Conservation (phyloP, 2,329 filamentous ascomycete genomes). For the Niveomyces coronatus region DNA sequence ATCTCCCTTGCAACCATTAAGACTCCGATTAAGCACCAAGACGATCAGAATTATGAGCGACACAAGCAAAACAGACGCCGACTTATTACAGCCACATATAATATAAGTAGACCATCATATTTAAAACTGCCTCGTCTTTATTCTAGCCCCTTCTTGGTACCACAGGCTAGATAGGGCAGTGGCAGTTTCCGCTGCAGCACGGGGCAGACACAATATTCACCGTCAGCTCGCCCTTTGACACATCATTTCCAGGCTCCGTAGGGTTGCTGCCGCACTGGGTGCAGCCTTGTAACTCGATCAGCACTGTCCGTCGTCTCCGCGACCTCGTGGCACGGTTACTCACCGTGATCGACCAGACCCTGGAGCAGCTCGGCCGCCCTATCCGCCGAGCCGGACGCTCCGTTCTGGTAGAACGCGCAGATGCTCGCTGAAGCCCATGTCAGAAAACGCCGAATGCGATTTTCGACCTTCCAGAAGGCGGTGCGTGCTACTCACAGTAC, state of each 20-base stretch:
- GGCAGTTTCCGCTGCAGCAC: constrained; percentile 13
- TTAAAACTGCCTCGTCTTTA: not conserved
- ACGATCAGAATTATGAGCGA: no score
- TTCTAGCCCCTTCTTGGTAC: no score
- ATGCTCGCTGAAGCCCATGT: constrained; percentile 9
- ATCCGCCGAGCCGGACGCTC: constrained; percentile 11
- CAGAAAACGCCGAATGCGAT: no score
- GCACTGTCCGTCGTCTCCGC: not conserved
- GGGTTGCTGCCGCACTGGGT: constrained; percentile 13
- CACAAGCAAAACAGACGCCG: no score
- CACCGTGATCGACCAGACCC: constrained; percentile 11
- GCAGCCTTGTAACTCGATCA: constrained; percentile 6
- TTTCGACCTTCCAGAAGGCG: no score
- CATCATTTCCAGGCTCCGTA: constrained; percentile 13
- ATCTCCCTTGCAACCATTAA: no score
- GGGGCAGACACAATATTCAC: constrained; percentile 12
- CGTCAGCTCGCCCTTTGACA: constrained; percentile 13
- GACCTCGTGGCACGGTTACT: no score
- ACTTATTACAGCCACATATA: no score
- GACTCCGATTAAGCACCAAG: no score
- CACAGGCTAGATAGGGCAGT: constrained; percentile 9
- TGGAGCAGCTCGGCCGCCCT: constrained; percentile 11
- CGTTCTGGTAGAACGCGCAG: constrained; percentile 14
- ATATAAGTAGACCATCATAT: no score
- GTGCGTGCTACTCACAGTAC: not conserved